Evolutionary conservation across 768 basidiomycete species (phyloP), one percentile per base, ranked within the genome.

Genomic region (Cystofilobasidium capitatum): DNA sequence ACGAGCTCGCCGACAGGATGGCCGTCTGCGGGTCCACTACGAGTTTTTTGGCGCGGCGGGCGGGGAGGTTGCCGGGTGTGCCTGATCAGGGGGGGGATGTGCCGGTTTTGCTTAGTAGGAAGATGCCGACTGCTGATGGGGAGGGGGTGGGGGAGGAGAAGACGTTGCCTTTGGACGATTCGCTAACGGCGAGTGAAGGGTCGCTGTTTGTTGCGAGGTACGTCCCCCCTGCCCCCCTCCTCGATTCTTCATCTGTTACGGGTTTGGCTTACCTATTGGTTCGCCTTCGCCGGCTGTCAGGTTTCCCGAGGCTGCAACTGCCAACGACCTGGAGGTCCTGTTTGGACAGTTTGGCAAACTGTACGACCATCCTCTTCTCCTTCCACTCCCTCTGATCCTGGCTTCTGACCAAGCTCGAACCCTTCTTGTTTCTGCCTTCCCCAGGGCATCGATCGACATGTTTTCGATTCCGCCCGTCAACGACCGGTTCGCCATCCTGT

Each of bases 281-380:
- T 47, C 33, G 1, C 31, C 39, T 24, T n/a, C 33, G n/a, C 51
- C 20, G 29, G 22, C 26, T 58, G 8, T 6, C 42, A 77, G 76
- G 33, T 77, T 77, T 55, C 75, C 75, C 7, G 71, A 72, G 17
- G 64, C 68, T 6, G 73, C 71, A 3, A 74, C 75, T 3, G 73
- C 75, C 14, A 72, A 73, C 63, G 76, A 77, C 62, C 66, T 77
- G 17, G 76, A 74, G 24, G 73, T 77, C 9, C 68, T 77, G 6
- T 77, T 77, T 42, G 73, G 74, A 8, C 75, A 77, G 47, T 77
- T 72, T 55, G 76, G 76, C 9, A 59, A 72, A 42, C 73, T 76
- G 76, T 75, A n/a, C n/a, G 59, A 73, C 75, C 71, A 10, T 14
- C 26, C 10, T 24, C 31, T n/a, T 36, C 64, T 71, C 36, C 69